Base-by-base conservation (phyloP, 2,329 filamentous ascomycete species). In the Pestalotiopsis sp. region DNA sequence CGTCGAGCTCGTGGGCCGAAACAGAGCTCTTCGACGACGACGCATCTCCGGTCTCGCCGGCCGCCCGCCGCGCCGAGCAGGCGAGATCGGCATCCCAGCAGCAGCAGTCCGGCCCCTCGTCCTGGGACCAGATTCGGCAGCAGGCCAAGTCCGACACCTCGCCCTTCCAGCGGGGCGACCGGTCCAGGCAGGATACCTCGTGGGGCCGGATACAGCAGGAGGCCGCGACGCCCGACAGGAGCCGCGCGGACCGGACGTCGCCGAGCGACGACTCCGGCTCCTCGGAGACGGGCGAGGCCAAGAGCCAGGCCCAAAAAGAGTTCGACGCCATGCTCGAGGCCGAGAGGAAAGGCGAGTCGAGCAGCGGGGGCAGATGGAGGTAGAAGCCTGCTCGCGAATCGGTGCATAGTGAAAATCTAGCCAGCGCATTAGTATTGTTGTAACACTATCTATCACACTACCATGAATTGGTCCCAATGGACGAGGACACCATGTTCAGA, bases 271-370 rank as follows among this genome's bases (percentile, higher is more conserved):
- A 71, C 41, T 84, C 79, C 69, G 72, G 78, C 0, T 85, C 79
- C 68, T 77, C 78, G 3, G 70, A 71, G 3, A 69, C 75, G 1
- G 82, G 83, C 9, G 79, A 80, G 66, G 81, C 79, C 58, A 85
- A 81, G 73, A 79, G 80, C 9, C 80, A 84, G 70, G 84, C 85
- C 5, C 85, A 87, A 68, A 81, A 78, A 68, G 84, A 87, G 38
- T 87, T 87, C 71, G 85, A 87, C 69, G 78, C 77, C 23, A 77
- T 87, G 68, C 67, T 87, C 2, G 85, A 87, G 57, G 76, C 79
- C 14, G 85, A 87, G 67, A 68, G 69, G 13, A 64, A 65, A 57
- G 67, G 66, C 20, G 41, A 27, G 17, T 36, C 41, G n/a, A 31
- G 23, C 20, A 31, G 39, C 39, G 12, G 61, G 3, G 20, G 39